A percentile compares a stretch with the other conserved stretches of the same genome.
Conservation (phyloP, 345 rosid species). For the Isatis tinctoria region DNA sequence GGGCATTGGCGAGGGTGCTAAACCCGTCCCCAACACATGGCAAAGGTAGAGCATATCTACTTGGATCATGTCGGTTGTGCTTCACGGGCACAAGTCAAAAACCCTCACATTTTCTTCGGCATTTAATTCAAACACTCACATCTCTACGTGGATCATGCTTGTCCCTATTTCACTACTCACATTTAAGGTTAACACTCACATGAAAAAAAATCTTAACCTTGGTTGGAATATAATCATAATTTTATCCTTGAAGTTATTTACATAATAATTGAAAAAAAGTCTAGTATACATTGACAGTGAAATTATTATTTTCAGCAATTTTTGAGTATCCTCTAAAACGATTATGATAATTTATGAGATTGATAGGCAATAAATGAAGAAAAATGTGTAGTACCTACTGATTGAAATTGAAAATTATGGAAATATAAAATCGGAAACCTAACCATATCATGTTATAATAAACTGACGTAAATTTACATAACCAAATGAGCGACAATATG, state of each 20-base stretch:
- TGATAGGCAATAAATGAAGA: background rate
- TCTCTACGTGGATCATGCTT: too few relatives aligned
- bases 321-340: background rate
- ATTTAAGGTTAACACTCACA: too few relatives aligned
- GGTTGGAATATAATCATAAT: too few relatives aligned
- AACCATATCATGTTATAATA: background rate
- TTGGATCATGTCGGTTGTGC: conserved; percentile 6
- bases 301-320: too few relatives aligned
- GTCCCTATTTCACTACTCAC: too few relatives aligned
- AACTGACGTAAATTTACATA: background rate
- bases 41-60: background rate
- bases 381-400: background rate
- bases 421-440: conserved; percentile 7
- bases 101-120: conserved; percentile 19
- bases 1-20: too few relatives aligned
- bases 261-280: too few relatives aligned
- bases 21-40: too few relatives aligned
- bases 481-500: background rate
- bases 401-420: background rate
- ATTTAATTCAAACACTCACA: background rate
- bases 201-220: background rate
- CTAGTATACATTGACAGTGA: too few relatives aligned
- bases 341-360: background rate
- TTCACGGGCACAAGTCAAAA: conserved; percentile 19
- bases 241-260: too few relatives aligned